Evolutionary conservation across 768 basidiomycete genomes (phyloP).

Genomic region (Mrakia blollopis): DNA sequence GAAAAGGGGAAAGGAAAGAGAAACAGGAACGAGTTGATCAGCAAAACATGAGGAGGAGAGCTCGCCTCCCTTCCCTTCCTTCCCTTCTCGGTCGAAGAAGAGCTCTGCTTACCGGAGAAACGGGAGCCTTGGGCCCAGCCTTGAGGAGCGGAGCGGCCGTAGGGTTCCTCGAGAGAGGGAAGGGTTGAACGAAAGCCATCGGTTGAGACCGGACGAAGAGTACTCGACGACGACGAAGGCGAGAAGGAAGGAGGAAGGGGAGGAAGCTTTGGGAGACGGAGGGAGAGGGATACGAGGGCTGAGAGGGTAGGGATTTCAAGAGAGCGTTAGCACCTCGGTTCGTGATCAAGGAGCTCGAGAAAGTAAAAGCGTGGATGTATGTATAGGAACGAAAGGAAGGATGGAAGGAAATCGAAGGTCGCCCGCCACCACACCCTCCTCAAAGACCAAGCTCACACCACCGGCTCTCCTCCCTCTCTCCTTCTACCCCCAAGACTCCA

Average conservation of each 20-base stretch:
- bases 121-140: slow-evolving; percentile 18
- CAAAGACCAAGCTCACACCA: not conserved
- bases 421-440: not conserved
- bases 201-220: not conserved
- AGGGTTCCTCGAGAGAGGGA: slow-evolving; percentile 18
- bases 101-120: slow-evolving; percentile 18
- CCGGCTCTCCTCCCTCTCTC: not conserved
- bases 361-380: not conserved
- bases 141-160: slow-evolving; percentile 7
- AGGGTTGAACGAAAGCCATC: slow-evolving; percentile 19
- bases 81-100: not conserved
- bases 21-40: not conserved
- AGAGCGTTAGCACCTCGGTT: slow-evolving; percentile 2
- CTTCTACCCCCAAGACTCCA: too few species aligned
- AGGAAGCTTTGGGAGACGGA: not conserved
- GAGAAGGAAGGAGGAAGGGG: not conserved
- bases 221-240: not conserved
- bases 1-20: not conserved
- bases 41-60: not conserved
- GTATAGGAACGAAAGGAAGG: not conserved
- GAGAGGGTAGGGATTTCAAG: not conserved
- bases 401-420: not conserved
- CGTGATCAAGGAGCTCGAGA: not conserved
- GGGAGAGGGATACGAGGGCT: not conserved
- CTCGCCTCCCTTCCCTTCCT: not conserved